Evolutionary conservation across 768 basidiomycete genomes (phyloP).

Genomic region (Phylloporus sp.): DNA sequence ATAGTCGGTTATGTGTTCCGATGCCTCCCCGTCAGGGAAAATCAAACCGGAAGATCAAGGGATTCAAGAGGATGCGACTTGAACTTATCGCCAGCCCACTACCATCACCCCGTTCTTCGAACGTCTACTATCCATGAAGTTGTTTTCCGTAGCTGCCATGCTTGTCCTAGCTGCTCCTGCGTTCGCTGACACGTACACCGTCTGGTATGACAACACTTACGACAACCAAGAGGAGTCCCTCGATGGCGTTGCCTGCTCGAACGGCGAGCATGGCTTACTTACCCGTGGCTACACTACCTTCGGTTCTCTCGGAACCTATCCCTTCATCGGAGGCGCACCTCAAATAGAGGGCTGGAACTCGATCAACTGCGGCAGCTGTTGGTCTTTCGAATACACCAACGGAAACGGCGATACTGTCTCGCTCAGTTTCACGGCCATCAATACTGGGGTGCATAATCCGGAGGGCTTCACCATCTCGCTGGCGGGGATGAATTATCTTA

Average conservation of each 20-base stretch:
- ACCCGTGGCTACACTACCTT: background rate
- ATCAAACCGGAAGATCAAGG: no score
- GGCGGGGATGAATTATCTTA: conserved; percentile 34
- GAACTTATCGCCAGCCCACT: no score
- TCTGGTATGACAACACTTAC: no score
- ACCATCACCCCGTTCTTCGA: no score
- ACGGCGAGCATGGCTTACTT: conserved; percentile 40
- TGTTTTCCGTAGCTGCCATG: no score
- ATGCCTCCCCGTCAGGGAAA: no score
- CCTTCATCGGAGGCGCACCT: conserved; percentile 51
- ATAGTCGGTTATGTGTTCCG: no score
- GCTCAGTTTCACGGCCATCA: conserved; percentile 50
- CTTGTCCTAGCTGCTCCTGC: no score
- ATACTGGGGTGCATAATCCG: conserved; percentile 36
- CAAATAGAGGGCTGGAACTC: conserved; percentile 51
- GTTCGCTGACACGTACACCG: no score
- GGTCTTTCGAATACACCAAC: conserved; percentile 46
- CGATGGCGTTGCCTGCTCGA: conserved; percentile 45
- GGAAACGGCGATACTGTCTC: conserved; percentile 26
- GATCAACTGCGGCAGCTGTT: conserved; percentile 53
- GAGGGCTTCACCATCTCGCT: conserved; percentile 33
- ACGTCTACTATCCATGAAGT: no score
- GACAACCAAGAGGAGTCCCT: no score
- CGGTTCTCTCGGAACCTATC: background rate
- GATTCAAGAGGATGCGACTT: no score